phyloP scores from a whole-genome alignment of 2,329 filamentous ascomycete genomes.

The Paecilomyces niveus region DNA sequence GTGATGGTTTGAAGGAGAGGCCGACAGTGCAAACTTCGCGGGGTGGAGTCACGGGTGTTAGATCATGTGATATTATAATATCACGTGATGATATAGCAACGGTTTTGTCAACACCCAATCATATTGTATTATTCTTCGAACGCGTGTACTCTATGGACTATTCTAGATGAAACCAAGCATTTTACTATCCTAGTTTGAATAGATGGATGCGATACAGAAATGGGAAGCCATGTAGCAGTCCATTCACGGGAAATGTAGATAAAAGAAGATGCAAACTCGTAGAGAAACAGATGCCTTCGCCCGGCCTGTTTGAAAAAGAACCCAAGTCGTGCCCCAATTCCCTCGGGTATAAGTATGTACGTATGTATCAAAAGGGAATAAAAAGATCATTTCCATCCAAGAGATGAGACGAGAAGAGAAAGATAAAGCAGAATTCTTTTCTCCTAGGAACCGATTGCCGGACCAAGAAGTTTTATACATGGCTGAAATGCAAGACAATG shows the following conservation, averaged over 20 bases:
- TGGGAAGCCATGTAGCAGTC: not conserved
- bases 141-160: not conserved
- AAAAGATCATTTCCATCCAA: not conserved
- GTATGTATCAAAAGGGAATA: not conserved
- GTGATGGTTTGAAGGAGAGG: conserved; percentile 31
- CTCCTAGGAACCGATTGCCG: not conserved
- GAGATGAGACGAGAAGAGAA: not conserved
- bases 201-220: not conserved
- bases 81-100: no score
- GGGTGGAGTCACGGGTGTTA: not conserved
- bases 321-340: not conserved
- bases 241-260: not conserved
- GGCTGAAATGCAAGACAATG: not conserved
- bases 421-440: not conserved
- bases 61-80: not conserved
- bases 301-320: not conserved
- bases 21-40: conserved; percentile 34
- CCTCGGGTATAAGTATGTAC: not conserved
- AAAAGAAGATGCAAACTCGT: not conserved
- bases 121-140: not conserved
- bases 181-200: not conserved
- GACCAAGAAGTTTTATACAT: not conserved
- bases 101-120: no score
- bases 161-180: not conserved
- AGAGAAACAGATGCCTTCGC: not conserved